Percentiles rank a stretch among this genome's conserved stretches.
phyloP scores from a whole-genome alignment of 73 alveolate species.

The Symbiodinium natans region DNA sequence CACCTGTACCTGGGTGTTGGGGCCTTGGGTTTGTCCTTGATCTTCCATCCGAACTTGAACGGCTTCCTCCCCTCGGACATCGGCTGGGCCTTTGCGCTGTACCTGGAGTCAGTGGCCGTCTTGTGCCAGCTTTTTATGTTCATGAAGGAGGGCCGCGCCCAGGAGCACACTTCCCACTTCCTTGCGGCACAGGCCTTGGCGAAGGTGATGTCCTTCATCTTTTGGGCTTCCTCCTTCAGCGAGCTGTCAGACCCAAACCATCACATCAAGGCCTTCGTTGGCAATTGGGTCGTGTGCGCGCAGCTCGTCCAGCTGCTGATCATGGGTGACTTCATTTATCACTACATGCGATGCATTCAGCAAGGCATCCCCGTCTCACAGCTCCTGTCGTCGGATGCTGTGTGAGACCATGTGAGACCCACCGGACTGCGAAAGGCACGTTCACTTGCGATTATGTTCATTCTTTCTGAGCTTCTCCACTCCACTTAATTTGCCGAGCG shows the following conservation, averaged over 20 bases:
- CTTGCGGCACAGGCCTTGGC: constrained; percentile 89
- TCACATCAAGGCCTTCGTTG: constrained; percentile 55
- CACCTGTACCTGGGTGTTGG: constrained; percentile 70
- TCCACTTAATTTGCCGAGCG: not conserved
- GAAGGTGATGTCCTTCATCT: constrained; percentile 79
- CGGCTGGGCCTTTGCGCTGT: constrained; percentile 88
- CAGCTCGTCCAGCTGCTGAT: constrained; percentile 62
- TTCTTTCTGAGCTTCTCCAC: not conserved
- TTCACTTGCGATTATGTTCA: not conserved
- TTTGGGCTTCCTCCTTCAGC: constrained; percentile 54
- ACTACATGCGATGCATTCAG: constrained; percentile 74
- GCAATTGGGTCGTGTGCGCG: constrained; percentile 78
- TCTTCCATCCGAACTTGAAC: constrained; percentile 67
- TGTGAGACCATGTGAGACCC: not conserved
- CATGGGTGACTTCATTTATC: constrained; percentile 90
- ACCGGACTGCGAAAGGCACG: not conserved
- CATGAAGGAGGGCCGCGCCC: constrained; percentile 90
- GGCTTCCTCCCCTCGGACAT: constrained; percentile 83
- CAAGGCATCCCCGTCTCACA: constrained; percentile 83
- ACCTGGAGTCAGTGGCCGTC: constrained; percentile 82
- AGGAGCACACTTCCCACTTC: constrained; percentile 69
- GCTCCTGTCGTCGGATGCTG: constrained; percentile 73
- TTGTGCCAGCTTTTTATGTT: constrained; percentile 86
- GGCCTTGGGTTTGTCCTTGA: constrained; percentile 32
- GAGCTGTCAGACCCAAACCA: constrained; percentile 29